phyloP scores from a whole-genome alignment of 345 rosid genomes.

The Geranium brycei region DNA sequence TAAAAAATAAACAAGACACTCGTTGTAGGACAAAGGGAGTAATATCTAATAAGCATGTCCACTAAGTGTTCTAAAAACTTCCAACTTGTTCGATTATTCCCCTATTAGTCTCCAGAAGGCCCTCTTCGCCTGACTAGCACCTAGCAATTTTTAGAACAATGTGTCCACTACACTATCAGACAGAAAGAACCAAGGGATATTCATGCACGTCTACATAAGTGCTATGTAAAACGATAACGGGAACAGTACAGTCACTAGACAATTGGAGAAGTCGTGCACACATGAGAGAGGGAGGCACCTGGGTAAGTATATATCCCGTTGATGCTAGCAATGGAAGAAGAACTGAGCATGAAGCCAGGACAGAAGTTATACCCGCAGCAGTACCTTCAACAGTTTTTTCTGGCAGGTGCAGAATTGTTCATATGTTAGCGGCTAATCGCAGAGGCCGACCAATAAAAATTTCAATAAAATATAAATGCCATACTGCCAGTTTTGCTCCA shows the following conservation, averaged over 20 bases:
- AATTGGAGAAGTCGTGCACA: background rate
- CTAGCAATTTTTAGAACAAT: no score
- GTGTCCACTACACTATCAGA: no score
- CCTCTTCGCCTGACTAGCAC: no score
- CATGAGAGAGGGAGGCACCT: conserved; percentile 26
- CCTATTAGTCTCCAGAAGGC: no score
- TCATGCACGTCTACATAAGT: background rate
- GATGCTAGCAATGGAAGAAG: conserved; percentile 82
- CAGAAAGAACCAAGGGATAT: background rate
- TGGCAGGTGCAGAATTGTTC: conserved; percentile 15
- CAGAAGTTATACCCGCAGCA: conserved; percentile 86
- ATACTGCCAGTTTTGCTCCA: conserved; percentile 89
- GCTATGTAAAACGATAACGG: background rate
- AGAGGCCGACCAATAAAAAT: background rate
- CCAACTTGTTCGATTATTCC: no score
- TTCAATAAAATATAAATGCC: background rate
- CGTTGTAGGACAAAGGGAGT: background rate
- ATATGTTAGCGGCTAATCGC: conserved; percentile 8
- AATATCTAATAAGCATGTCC: no score
- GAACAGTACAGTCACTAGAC: background rate
- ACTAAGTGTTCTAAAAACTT: no score
- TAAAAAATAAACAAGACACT: no score
- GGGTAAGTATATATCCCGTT: conserved; percentile 55
- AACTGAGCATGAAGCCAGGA: conserved; percentile 63
- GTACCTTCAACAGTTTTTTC: conserved; percentile 97